These are phyloP conservation scores for Ophiobolus disseminans DNA, from an alignment of 2,329 filamentous ascomycete genomes.

Conservation along the genomic window DNA sequence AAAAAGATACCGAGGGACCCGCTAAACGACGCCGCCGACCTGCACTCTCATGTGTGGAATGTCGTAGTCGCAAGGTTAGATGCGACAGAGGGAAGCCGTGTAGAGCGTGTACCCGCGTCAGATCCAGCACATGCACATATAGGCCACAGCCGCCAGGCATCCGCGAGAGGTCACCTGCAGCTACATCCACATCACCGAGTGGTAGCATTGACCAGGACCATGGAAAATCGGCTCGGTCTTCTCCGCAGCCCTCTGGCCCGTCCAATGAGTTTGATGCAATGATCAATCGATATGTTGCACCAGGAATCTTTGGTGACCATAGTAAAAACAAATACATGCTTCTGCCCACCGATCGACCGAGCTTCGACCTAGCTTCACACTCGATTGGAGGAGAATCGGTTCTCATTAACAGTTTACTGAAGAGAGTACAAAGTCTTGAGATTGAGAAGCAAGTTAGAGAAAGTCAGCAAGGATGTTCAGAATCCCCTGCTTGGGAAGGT, in stretches of 20 bases:
- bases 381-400: constrained; percentile 7
- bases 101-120: constrained; percentile 27
- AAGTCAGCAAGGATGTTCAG: neutral
- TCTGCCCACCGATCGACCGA: constrained; percentile 5
- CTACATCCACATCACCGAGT: neutral
- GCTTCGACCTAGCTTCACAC: neutral
- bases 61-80: constrained; percentile 38
- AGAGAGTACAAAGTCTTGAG: constrained; percentile 11
- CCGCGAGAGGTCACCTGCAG: constrained; percentile 4
- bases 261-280: constrained; percentile 17
- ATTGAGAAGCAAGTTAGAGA: constrained; percentile 2
- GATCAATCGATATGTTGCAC: constrained; percentile 22
- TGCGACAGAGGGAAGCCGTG: constrained; percentile 39
- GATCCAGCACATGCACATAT: constrained; percentile 37
- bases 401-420: constrained; percentile 8
- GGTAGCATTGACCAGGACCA: constrained; percentile 4
- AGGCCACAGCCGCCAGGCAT: constrained; percentile 14
- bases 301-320: constrained; percentile 19
- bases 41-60: constrained; percentile 41
- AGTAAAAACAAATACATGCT: constrained; percentile 6
- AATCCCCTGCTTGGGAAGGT: neutral
- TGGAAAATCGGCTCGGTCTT: constrained; percentile 6
- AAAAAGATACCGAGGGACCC: constrained; percentile 25
- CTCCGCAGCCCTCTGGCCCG: constrained; percentile 3
- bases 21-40: constrained; percentile 33